Evolutionary conservation across 441 rosid species (phyloP).

Genomic region (Mallotus japonicus): DNA sequence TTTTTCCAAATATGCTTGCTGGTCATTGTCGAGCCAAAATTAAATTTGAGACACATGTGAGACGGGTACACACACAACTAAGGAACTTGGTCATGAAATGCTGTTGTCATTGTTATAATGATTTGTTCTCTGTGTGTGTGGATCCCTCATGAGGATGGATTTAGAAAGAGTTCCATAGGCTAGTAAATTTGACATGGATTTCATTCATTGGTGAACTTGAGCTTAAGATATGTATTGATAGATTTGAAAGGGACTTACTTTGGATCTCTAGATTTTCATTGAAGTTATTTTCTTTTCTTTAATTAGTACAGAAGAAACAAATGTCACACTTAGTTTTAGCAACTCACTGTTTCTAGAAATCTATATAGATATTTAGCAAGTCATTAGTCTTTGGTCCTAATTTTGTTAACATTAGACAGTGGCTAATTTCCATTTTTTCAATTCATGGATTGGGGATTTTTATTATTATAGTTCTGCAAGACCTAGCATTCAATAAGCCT

Average conservation of each 20-base stretch:
- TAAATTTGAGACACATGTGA: background rate
- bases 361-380: background rate
- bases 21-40: background rate
- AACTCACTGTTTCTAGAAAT: background rate
- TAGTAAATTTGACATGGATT: background rate
- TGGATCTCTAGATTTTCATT: background rate
- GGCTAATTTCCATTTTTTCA: background rate
- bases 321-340: background rate
- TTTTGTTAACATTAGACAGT: background rate
- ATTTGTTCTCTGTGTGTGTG: slow-evolving; percentile 2
- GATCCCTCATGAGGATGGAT: background rate
- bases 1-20: background rate
- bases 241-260: slow-evolving; percentile 2
- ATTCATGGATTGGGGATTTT: background rate
- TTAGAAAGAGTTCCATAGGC: background rate
- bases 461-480: background rate
- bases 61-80: background rate
- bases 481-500: too few species aligned
- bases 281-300: background rate
- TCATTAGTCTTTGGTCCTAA: background rate
- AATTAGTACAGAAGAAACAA: background rate
- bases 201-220: slow-evolving; percentile 12
- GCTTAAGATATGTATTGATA: slow-evolving; percentile 1
- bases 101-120: background rate
- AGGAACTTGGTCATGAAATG: background rate